Base-by-base conservation (phyloP, 441 rosid species). In the Cnidoscolus chayamansa region DNA sequence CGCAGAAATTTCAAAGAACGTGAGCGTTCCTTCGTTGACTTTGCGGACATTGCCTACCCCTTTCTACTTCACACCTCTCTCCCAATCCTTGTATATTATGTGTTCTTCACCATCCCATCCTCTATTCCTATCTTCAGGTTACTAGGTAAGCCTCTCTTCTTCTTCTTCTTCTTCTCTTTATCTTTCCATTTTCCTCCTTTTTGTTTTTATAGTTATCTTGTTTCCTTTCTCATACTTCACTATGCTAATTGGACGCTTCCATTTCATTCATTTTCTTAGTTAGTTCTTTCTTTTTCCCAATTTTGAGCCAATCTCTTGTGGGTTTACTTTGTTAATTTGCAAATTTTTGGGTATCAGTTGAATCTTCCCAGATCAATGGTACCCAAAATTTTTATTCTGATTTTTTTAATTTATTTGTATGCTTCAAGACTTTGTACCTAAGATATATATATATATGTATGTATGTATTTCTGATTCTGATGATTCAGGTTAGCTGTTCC, bases 401-500 rank as follows among this genome's bases (percentile, higher is more conserved):
- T 51, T 19, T 30, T 51, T 32, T 20, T 25, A 25, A 1, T 48
- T 63, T 40, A 63, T 16, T 8, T n/a, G 10, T 10, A 62, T 63
- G 51, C 20, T 10, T 45, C 60, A 16, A 56, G 63, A 68, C 56
- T 72, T 56, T 53, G 75, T 58, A 50, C 53, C 25, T 74, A 16
- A 73, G 43, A 1, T 32, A 25, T 48, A 25, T 25, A 25, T 25
- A 25, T 25, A 25, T 25, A 25, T 25, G 25, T 25, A 25, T 25
- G 25, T 25, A 40, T 45, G 20, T 66, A 19, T 80, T 73, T 75
- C 64, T 32, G 51, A 70, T 74, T 75, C 64, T 32, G 51, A 72
- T 76, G 73, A 50, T 79, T 79, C 63, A 58, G 73, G 78, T 77
- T 76, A 72, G 56, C 80, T 78, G 81, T 80, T 76, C 20, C 51